These are phyloP conservation scores for Grosmannia penicillata DNA, from an alignment of 2,329 filamentous ascomycete species.

Conservation along the genomic window DNA sequence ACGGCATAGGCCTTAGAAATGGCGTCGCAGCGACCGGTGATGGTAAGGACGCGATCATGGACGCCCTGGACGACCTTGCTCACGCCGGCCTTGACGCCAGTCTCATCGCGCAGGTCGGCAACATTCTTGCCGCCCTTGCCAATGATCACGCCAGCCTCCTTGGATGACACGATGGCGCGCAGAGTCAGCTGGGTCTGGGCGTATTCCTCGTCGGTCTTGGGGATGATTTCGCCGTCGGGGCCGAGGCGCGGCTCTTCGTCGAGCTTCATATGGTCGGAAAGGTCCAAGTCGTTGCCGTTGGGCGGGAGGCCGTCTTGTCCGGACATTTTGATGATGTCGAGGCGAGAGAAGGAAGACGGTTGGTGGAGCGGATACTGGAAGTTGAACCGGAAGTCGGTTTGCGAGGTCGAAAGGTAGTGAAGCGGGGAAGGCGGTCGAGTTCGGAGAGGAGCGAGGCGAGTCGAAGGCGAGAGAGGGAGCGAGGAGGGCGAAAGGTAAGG, in stretches of 20 bases:
- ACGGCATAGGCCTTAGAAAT: slow-evolving; percentile 88
- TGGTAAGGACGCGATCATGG: slow-evolving; percentile 90
- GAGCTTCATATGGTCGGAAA: slow-evolving; percentile 51
- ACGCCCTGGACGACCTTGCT: slow-evolving; percentile 98
- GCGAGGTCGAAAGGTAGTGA: background rate
- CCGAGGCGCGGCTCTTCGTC: slow-evolving; percentile 47
- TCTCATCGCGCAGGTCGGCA: slow-evolving; percentile 90
- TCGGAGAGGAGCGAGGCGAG: slow-evolving; percentile 8
- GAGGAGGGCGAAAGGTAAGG: slow-evolving; percentile 2
- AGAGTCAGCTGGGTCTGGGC: slow-evolving; percentile 83
- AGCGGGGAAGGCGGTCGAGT: background rate
- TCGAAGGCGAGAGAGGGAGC: slow-evolving; percentile 8
- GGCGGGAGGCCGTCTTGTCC: slow-evolving; percentile 38
- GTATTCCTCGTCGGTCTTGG: slow-evolving; percentile 95
- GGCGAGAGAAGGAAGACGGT: background rate
- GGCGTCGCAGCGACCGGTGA: slow-evolving; percentile 77
- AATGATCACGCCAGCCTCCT: slow-evolving; percentile 97
- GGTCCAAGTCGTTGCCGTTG: slow-evolving; percentile 49
- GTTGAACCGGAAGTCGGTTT: background rate
- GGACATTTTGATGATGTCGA: slow-evolving; percentile 36
- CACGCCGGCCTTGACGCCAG: slow-evolving; percentile 92
- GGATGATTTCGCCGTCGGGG: slow-evolving; percentile 62
- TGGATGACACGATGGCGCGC: slow-evolving; percentile 94
- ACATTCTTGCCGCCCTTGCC: slow-evolving; percentile 98
- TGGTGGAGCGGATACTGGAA: too few species aligned